Evolutionary conservation across 2,329 filamentous ascomycete genomes (phyloP).

Genomic region (Pseudogymnoascus sp.): DNA sequence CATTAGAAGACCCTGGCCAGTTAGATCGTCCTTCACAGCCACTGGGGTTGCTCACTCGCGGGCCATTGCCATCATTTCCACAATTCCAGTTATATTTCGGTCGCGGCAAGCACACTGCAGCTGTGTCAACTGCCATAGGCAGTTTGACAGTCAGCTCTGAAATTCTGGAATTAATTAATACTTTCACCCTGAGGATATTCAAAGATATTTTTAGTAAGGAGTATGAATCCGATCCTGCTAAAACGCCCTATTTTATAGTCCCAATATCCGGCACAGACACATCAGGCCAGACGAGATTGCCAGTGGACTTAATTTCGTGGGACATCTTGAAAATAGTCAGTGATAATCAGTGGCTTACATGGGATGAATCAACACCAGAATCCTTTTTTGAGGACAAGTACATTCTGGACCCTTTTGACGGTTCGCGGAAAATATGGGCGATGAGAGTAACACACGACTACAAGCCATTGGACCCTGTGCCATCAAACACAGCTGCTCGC

Average conservation of each 20-base stretch:
- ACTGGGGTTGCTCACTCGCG: slow-evolving; percentile 62
- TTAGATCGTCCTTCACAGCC: slow-evolving; percentile 53
- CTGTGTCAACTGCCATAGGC: slow-evolving; percentile 39
- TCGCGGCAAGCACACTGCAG: slow-evolving; percentile 48
- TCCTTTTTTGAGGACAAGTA: slow-evolving; percentile 46
- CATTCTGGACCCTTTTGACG: slow-evolving; percentile 49
- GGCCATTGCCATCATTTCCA: slow-evolving; percentile 54
- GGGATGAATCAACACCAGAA: slow-evolving; percentile 36
- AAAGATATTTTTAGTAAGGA: slow-evolving; percentile 82
- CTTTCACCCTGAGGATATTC: slow-evolving; percentile 69
- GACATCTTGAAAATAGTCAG: slow-evolving; percentile 37
- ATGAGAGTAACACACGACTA: slow-evolving; percentile 46
- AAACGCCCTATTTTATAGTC: slow-evolving; percentile 76
- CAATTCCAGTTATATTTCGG: slow-evolving; percentile 65
- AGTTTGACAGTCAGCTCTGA: slow-evolving; percentile 36
- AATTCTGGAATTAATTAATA: slow-evolving; percentile 48
- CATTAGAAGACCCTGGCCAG: slow-evolving; percentile 45
- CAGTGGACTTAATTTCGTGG: slow-evolving; percentile 50
- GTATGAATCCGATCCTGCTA: slow-evolving; percentile 53
- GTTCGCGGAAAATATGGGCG: slow-evolving; percentile 53
- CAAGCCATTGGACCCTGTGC: slow-evolving; percentile 56
- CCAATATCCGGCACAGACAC: slow-evolving; percentile 37
- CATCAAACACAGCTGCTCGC: slow-evolving; percentile 43
- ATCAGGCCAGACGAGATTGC: slow-evolving; percentile 1
- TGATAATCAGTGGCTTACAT: slow-evolving; percentile 27